phyloP scores from a whole-genome alignment of 176 grass and related monocot genomes.

The Areca catechu region DNA sequence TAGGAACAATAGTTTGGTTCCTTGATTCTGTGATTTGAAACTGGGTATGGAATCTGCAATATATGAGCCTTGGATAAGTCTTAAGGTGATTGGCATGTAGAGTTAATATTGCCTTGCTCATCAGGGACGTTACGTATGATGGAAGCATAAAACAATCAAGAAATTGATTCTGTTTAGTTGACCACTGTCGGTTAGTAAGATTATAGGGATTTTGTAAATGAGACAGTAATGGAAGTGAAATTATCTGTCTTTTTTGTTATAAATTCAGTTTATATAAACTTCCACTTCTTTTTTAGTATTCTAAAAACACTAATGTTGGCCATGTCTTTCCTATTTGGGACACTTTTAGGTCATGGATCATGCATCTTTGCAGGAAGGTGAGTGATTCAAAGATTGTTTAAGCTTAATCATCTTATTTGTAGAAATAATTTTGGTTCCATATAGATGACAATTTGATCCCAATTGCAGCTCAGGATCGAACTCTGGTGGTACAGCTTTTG shows the following conservation, averaged over 20 bases:
- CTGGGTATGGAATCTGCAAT: no score
- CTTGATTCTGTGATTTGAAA: no score
- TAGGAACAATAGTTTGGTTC: no score
- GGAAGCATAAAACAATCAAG: no score
- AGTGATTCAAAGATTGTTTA: constrained; percentile 1
- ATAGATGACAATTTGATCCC: constrained; percentile 11
- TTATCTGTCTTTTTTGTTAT: not conserved
- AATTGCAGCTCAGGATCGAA: constrained; percentile 57
- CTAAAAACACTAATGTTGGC: constrained; percentile 7
- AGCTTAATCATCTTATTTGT: not conserved
- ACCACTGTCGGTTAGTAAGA: no score
- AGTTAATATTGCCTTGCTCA: no score
- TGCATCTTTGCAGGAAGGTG: constrained; percentile 94
- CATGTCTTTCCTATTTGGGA: constrained; percentile 6
- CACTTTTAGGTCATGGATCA: constrained; percentile 68
- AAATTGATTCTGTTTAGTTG: no score
- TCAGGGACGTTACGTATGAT: no score
- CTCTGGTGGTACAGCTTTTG: constrained; percentile 38
- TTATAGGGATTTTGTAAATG: no score
- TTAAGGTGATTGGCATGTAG: no score
- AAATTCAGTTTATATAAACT: not conserved
- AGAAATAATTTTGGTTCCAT: constrained; percentile 3
- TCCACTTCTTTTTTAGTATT: not conserved
- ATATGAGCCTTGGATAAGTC: no score
- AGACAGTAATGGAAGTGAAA: no score